phyloP scores from a whole-genome alignment of 2,329 filamentous ascomycete genomes.

The Alternaria viburni region DNA sequence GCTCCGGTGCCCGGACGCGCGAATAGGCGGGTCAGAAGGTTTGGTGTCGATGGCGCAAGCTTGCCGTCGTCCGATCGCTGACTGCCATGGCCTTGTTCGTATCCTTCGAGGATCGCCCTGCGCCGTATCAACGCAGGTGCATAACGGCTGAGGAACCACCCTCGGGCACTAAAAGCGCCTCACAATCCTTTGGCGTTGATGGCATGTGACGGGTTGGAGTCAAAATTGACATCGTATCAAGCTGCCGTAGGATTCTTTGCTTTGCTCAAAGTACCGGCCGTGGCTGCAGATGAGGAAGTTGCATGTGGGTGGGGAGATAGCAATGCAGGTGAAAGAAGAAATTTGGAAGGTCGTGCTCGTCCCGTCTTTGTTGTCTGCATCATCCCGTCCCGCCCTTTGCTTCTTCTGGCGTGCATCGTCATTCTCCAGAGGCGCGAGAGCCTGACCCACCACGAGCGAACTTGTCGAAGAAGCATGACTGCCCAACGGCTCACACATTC shows the following conservation, averaged over 20 bases:
- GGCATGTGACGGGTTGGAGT: slow-evolving; percentile 24
- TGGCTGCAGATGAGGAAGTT: slow-evolving; percentile 8
- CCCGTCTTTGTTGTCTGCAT: slow-evolving; percentile 13
- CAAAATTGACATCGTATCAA: slow-evolving; percentile 27
- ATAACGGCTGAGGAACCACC: slow-evolving; percentile 19
- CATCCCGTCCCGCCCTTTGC: slow-evolving; percentile 10
- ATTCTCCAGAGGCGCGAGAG: slow-evolving; percentile 9
- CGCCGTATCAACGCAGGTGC: slow-evolving; percentile 11
- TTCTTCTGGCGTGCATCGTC: slow-evolving; percentile 14
- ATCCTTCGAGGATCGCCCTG: slow-evolving; percentile 16
- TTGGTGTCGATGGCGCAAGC: slow-evolving; percentile 21
- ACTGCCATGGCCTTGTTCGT: slow-evolving; percentile 18
- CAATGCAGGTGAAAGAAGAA: slow-evolving; percentile 9
- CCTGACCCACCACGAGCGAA: slow-evolving; percentile 1
- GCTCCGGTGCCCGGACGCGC: slow-evolving; percentile 7
- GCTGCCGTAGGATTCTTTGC: neutral
- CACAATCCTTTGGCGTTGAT: slow-evolving; percentile 35
- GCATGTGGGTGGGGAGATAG: slow-evolving; percentile 17
- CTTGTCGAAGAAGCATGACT: slow-evolving; percentile 13
- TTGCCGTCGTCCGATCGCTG: slow-evolving; percentile 28
- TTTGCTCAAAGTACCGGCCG: slow-evolving; percentile 13
- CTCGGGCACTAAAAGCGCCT: slow-evolving; percentile 42
- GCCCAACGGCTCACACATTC: slow-evolving; percentile 4
- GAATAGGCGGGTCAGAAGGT: slow-evolving; percentile 16
- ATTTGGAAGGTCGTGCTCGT: slow-evolving; percentile 9